A percentile compares a stretch with the other conserved stretches of the same genome.
Evolutionary conservation across 2,329 filamentous ascomycete genomes (phyloP).

Genomic region (Orbilia javanica): DNA sequence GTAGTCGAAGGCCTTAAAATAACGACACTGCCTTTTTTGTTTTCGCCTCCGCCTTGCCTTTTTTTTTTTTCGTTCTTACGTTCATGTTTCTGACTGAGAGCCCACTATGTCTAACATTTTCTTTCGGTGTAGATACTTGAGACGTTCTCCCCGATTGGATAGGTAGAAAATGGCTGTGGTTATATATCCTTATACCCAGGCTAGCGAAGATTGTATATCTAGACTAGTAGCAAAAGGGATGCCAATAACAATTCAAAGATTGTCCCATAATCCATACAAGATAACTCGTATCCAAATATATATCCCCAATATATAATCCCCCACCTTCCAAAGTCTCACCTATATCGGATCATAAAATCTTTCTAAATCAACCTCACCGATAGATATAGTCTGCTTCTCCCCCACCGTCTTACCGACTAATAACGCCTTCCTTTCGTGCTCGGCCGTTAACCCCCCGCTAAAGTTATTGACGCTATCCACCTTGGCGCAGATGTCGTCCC

Average conservation of each 20-base stretch:
- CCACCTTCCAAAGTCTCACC: neutral
- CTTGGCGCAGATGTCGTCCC: constrained; percentile 60
- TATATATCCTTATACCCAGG: constrained; percentile 15
- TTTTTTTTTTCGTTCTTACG: neutral
- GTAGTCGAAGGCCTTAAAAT: neutral
- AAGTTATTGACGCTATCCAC: constrained; percentile 44
- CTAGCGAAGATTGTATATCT: constrained; percentile 7
- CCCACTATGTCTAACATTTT: constrained; percentile 51
- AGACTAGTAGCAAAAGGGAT: neutral
- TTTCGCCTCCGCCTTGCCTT: neutral
- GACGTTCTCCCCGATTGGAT: constrained; percentile 32
- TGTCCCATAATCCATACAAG: neutral
- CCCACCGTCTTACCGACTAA: constrained; percentile 35
- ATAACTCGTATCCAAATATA: constrained; percentile 1
- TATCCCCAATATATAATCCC: neutral
- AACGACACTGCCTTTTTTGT: neutral
- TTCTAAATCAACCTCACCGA: constrained; percentile 50
- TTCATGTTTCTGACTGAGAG: constrained; percentile 19
- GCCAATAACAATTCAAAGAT: constrained; percentile 33
- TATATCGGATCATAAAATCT: constrained; percentile 56
- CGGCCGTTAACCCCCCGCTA: constrained; percentile 25
- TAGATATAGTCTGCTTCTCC: constrained; percentile 36
- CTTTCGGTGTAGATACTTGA: constrained; percentile 49
- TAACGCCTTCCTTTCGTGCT: constrained; percentile 36
- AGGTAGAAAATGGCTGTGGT: constrained; percentile 20